Conservation (phyloP, 75 land plant genomes). For the Picea glauca region DNA sequence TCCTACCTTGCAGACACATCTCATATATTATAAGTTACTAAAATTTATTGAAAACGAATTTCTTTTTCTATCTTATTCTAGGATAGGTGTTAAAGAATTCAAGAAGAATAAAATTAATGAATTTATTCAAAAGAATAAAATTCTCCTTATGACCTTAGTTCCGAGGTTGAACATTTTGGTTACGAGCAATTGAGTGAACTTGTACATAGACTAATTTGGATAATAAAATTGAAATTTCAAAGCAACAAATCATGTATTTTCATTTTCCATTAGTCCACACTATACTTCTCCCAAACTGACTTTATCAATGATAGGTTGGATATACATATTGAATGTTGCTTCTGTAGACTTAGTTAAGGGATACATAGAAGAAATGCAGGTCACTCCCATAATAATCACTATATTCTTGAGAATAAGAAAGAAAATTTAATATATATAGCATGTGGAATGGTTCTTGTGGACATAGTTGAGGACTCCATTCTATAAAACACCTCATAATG, state of each 20-base stretch:
- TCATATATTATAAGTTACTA: too few species aligned
- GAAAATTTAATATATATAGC: conserved; percentile 17
- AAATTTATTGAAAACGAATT: too few species aligned
- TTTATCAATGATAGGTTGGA: conserved; percentile 43
- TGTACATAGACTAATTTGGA: background rate
- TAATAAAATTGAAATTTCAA: background rate
- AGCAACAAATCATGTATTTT: conserved; percentile 31
- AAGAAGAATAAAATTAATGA: too few species aligned
- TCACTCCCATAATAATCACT: background rate
- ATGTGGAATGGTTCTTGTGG: conserved; percentile 18
- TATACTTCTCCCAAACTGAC: background rate
- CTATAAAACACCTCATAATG: conserved; percentile 61
- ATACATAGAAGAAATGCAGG: background rate
- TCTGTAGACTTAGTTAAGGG: background rate
- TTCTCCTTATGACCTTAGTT: too few species aligned
- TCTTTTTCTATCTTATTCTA: too few species aligned
- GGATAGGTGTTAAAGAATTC: too few species aligned
- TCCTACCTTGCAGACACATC: too few species aligned
- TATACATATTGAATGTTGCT: conserved; percentile 19
- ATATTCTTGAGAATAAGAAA: background rate
- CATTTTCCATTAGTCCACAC: conserved; percentile 36
- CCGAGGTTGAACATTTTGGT: too few species aligned
- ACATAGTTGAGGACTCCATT: conserved; percentile 35
- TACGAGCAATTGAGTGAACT: too few species aligned
- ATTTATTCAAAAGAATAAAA: too few species aligned